These are phyloP conservation scores for Begonia masoniana DNA, from an alignment of 306 rosid species.

Conservation along the genomic window DNA sequence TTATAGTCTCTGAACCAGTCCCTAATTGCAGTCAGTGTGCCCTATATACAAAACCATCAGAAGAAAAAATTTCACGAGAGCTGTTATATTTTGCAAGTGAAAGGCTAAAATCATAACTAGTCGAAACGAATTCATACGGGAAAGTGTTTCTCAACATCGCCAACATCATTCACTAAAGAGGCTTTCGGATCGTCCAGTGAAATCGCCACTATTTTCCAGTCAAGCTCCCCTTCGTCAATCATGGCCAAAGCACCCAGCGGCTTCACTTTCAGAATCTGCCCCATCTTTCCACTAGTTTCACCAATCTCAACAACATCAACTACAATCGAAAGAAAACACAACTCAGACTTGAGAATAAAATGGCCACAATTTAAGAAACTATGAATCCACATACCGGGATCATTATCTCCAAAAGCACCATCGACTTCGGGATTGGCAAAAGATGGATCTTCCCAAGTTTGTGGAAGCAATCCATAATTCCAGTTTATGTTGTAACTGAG, in stretches of 20 bases:
- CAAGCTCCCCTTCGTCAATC: constrained; percentile 99
- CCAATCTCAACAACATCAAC: constrained; percentile 95
- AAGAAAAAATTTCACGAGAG: too few relatives aligned
- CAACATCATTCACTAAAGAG: constrained; percentile 61
- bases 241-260: constrained; percentile 94
- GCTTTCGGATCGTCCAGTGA: constrained; percentile 90
- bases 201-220: constrained; percentile 97
- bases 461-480: constrained; percentile 96
- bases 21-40: constrained; percentile 82
- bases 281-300: constrained; percentile 51
- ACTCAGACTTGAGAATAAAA: too few relatives aligned
- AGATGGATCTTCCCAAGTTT: constrained; percentile 97
- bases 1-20: constrained; percentile 97
- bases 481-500: constrained; percentile 76
- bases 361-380: too few relatives aligned
- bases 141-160: constrained; percentile 89
- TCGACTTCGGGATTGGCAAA: constrained; percentile 72
- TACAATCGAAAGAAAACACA: constrained; percentile 9
- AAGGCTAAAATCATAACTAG: too few relatives aligned
- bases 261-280: constrained; percentile 72
- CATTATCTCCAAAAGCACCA: constrained; percentile 93
- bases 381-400: constrained; percentile 42
- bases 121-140: constrained; percentile 40
- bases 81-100: too few relatives aligned
- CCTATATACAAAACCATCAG: constrained; percentile 24